These are phyloP conservation scores for Plasmopara muralis DNA, from an alignment of 352 stramenopile genomes.

Conservation along the genomic window DNA sequence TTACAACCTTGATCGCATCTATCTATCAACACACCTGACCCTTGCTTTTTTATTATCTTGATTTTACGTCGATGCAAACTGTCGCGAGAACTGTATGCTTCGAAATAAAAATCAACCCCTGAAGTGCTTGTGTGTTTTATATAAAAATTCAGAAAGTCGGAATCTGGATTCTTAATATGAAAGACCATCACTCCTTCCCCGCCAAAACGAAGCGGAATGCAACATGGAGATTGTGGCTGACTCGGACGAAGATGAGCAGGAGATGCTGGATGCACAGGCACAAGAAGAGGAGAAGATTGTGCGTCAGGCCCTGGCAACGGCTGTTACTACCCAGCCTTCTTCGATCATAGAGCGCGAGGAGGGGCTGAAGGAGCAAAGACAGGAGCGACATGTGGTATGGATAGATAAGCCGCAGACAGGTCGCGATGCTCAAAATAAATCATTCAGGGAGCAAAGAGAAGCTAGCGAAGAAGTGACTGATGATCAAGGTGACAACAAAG, in stretches of 20 bases:
- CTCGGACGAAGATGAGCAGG: slow-evolving; percentile 39
- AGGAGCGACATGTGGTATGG: slow-evolving; percentile 3
- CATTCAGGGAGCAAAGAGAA: neutral
- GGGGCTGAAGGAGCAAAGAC: neutral
- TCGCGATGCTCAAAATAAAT: no score
- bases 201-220: neutral
- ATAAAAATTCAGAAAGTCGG: no score
- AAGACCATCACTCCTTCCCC: slow-evolving; percentile 14
- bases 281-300: slow-evolving; percentile 6
- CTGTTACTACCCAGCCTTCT: neutral
- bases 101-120: no score
- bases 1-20: no score
- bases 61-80: no score
- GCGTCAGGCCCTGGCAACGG: slow-evolving; percentile 1
- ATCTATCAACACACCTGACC: no score
- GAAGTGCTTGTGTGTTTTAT: no score
- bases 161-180: neutral
- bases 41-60: no score
- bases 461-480: neutral
- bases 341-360: neutral
- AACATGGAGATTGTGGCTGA: slow-evolving; percentile 52
- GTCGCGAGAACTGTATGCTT: no score
- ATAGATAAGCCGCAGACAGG: slow-evolving; percentile 1
- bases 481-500: slow-evolving; percentile 1
- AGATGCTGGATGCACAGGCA: slow-evolving; percentile 13